Evolutionary conservation across 2,329 filamentous ascomycete species (phyloP).

Genomic region (Septoria linicola): DNA sequence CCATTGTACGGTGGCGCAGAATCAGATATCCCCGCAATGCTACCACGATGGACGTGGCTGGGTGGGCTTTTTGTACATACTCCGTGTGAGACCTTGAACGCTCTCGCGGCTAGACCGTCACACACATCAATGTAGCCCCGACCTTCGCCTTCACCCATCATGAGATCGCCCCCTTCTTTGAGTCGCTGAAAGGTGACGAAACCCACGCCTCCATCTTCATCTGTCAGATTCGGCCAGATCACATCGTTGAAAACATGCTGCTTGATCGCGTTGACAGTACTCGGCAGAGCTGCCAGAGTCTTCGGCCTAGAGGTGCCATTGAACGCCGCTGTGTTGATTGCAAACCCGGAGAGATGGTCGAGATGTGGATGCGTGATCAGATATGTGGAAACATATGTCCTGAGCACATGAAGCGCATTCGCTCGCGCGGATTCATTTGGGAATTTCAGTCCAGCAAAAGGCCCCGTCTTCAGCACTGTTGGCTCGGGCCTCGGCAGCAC

Average conservation of each 20-base stretch:
- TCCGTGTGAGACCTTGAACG: constrained; percentile 85
- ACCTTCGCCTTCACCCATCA: constrained; percentile 74
- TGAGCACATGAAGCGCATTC: constrained; percentile 78
- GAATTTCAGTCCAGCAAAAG: constrained; percentile 76
- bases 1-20: constrained; percentile 31
- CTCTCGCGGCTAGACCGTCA: constrained; percentile 84
- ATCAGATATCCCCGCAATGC: constrained; percentile 42
- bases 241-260: constrained; percentile 95
- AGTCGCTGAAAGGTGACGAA: constrained; percentile 87
- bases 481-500: constrained; percentile 38
- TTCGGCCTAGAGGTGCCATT: constrained; percentile 76
- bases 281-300: constrained; percentile 78
- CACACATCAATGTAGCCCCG: constrained; percentile 85
- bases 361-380: constrained; percentile 97
- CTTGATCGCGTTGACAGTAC: constrained; percentile 89
- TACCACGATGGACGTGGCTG: constrained; percentile 44
- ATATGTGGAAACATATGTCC: constrained; percentile 78
- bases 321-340: constrained; percentile 87
- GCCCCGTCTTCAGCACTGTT: constrained; percentile 60
- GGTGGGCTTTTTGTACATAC: constrained; percentile 69
- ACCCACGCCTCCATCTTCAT: constrained; percentile 92
- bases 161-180: constrained; percentile 82
- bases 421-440: constrained; percentile 65
- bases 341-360: constrained; percentile 87
- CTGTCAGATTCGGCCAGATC: constrained; percentile 95